Conservation (phyloP, 495 filamentous ascomycete species). For the Penicillium coffeae region DNA sequence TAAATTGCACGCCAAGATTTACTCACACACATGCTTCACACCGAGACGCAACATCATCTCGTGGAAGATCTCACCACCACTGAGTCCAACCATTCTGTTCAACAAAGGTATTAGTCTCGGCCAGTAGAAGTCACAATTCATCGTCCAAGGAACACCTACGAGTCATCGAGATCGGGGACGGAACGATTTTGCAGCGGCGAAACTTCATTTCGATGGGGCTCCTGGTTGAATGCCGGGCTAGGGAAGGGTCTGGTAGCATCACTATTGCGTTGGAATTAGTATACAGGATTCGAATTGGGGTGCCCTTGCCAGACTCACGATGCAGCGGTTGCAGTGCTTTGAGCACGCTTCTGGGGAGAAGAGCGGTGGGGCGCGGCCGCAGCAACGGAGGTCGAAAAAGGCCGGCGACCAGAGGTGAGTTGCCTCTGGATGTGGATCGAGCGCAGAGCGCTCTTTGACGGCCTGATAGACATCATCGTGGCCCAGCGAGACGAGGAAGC, state of each 20-base stretch:
- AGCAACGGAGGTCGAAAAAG: slow-evolving; percentile 41
- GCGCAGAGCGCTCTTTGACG: slow-evolving; percentile 46
- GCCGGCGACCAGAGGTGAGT: slow-evolving; percentile 34
- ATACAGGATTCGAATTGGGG: too few species aligned
- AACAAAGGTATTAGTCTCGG: slow-evolving; percentile 12
- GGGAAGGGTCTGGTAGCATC: slow-evolving; percentile 53
- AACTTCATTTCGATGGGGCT: slow-evolving; percentile 56
- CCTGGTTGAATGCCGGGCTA: slow-evolving; percentile 70
- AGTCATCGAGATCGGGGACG: slow-evolving; percentile 68
- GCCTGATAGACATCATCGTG: slow-evolving; percentile 48
- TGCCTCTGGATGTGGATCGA: slow-evolving; percentile 41
- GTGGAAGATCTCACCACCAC: slow-evolving; percentile 95
- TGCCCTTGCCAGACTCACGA: slow-evolving; percentile 48
- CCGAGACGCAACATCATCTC: slow-evolving; percentile 95
- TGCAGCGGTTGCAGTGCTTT: slow-evolving; percentile 48
- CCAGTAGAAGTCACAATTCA: neutral
- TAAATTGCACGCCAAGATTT: slow-evolving; percentile 8
- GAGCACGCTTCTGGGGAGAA: slow-evolving; percentile 42
- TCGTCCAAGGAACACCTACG: slow-evolving; percentile 36
- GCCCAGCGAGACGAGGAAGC: slow-evolving; percentile 19
- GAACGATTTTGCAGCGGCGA: slow-evolving; percentile 64
- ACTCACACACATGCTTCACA: slow-evolving; percentile 89
- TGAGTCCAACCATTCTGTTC: slow-evolving; percentile 84
- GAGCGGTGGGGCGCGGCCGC: slow-evolving; percentile 45
- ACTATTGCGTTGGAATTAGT: too few species aligned